These are phyloP conservation scores for Nicotiana paniculata DNA, from an alignment of 257 asterid species.

Conservation along the genomic window DNA sequence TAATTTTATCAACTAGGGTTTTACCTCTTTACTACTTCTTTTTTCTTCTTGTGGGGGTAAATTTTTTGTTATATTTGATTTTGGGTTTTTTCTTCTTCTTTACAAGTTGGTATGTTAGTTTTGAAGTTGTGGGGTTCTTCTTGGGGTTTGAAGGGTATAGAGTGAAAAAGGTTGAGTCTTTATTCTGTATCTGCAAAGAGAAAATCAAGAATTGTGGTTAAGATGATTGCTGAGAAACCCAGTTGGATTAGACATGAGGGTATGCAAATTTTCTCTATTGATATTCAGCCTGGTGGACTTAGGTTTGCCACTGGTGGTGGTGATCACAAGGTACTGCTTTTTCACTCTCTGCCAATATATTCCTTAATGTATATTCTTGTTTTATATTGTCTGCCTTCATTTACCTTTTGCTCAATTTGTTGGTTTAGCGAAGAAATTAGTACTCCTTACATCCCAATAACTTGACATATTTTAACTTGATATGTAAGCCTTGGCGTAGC, in stretches of 20 bases:
- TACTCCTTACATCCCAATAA: too few relatives aligned
- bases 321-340: constrained; percentile 66
- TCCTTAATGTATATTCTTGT: not conserved
- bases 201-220: constrained; percentile 8
- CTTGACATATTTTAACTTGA: too few relatives aligned
- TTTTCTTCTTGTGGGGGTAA: constrained; percentile 3
- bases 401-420: not conserved
- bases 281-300: constrained; percentile 95
- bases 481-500: too few relatives aligned
- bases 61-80: constrained; percentile 15
- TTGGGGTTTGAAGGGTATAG: constrained; percentile 20
- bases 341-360: not conserved
- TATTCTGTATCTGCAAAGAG: not conserved
- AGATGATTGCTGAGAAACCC: constrained; percentile 91
- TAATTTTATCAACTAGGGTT: constrained; percentile 23
- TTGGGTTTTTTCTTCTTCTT: constrained; percentile 22
- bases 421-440: not conserved
- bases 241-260: constrained; percentile 81
- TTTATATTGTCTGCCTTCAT: not conserved
- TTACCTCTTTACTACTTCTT: not conserved
- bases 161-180: constrained; percentile 17
- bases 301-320: constrained; percentile 99
- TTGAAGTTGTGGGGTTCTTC: constrained; percentile 17
- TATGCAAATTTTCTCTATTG: constrained; percentile 86
- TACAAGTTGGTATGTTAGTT: constrained; percentile 2